Conservation (phyloP, 208 protist genomes). For the Acanthamoeba culbertsoni region DNA sequence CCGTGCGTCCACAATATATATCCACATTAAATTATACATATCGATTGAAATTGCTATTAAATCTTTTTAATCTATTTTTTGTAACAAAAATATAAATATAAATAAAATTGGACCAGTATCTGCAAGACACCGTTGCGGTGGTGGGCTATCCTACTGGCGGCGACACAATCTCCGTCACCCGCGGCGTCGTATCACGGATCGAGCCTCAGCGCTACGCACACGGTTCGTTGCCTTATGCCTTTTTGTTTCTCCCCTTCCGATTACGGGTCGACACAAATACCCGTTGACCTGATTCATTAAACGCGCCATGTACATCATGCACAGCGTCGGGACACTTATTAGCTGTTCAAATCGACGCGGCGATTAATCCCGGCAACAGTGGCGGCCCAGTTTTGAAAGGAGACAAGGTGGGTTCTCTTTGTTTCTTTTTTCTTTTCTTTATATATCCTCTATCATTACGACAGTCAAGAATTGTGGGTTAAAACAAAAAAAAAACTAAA, state of each 20-base stretch:
- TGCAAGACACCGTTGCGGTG: slow-evolving; percentile 77
- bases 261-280: background rate
- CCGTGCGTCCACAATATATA: no score
- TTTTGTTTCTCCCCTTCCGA: background rate
- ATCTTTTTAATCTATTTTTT: no score
- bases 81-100: no score
- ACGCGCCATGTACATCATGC: no score
- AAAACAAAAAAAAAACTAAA: no score
- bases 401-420: background rate
- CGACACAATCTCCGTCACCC: slow-evolving; percentile 80
- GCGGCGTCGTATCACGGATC: slow-evolving; percentile 75
- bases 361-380: slow-evolving; percentile 80
- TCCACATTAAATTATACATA: no score
- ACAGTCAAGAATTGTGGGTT: no score
- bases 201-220: slow-evolving; percentile 67
- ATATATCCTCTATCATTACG: background rate
- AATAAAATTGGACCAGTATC: slow-evolving; percentile 68
- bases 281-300: background rate
- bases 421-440: slow-evolving; percentile 35
- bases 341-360: slow-evolving; percentile 77
- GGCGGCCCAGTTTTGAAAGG: slow-evolving; percentile 68
- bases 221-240: background rate
- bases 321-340: slow-evolving; percentile 57
- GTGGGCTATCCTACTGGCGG: slow-evolving; percentile 80
- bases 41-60: no score